Conservation (phyloP, 805 yeast genomes). For the Candida insectorum region DNA sequence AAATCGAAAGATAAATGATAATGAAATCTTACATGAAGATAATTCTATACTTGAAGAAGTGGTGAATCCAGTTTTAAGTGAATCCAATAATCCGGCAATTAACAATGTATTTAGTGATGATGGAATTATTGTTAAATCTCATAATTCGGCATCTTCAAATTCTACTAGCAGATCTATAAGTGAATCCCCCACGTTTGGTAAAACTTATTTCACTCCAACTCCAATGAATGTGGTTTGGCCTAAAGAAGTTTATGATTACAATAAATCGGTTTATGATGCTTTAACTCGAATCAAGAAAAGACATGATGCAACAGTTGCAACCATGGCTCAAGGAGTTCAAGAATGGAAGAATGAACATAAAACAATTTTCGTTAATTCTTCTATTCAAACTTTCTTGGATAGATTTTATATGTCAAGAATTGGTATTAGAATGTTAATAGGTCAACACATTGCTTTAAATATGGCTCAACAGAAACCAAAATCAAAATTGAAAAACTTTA, state of each 20-base stretch:
- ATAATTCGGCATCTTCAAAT: neutral
- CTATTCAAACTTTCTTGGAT: slow-evolving; percentile 79
- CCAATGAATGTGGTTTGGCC: slow-evolving; percentile 65
- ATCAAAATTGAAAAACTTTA: slow-evolving; percentile 30
- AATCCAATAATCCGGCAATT: slow-evolving; percentile 32
- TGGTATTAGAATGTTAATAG: slow-evolving; percentile 89
- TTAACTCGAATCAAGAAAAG: slow-evolving; percentile 71
- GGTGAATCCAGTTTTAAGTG: slow-evolving; percentile 27
- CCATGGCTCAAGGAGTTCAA: slow-evolving; percentile 87
- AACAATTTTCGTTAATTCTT: slow-evolving; percentile 55
- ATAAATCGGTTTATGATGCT: slow-evolving; percentile 60
- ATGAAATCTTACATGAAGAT: slow-evolving; percentile 12
- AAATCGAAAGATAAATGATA: slow-evolving; percentile 13
- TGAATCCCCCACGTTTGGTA: slow-evolving; percentile 41
- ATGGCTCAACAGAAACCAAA: slow-evolving; percentile 53
- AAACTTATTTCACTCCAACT: slow-evolving; percentile 49
- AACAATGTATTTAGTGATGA: slow-evolving; percentile 48
- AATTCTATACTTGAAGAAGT: slow-evolving; percentile 11
- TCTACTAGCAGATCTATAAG: slow-evolving; percentile 8
- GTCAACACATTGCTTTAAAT: slow-evolving; percentile 87
- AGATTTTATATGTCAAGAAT: slow-evolving; percentile 86
- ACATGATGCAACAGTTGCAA: slow-evolving; percentile 90
- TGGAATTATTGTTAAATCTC: slow-evolving; percentile 40
- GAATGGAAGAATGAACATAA: slow-evolving; percentile 70
- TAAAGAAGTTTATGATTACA: slow-evolving; percentile 68